These are phyloP conservation scores for Cladophialophora exuberans DNA, from an alignment of 2,329 filamentous ascomycete genomes.

Conservation along the genomic window DNA sequence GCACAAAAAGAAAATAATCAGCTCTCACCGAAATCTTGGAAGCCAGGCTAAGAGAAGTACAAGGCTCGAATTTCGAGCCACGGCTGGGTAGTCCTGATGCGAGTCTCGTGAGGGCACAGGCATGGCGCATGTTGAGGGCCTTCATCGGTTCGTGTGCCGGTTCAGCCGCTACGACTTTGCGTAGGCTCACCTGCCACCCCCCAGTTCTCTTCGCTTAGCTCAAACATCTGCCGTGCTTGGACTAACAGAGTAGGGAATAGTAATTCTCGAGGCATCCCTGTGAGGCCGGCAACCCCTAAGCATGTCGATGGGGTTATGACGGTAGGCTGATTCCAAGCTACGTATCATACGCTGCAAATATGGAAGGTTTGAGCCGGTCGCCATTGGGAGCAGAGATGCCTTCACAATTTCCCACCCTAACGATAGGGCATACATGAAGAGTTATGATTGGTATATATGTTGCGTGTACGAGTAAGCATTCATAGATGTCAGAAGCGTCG, in stretches of 20 bases:
- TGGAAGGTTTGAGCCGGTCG: too few relatives aligned
- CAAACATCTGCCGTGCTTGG: conserved; percentile 3
- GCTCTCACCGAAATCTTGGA: too few relatives aligned
- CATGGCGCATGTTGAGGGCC: neutral
- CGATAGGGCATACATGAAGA: too few relatives aligned
- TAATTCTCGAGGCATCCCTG: neutral
- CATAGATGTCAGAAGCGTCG: too few relatives aligned
- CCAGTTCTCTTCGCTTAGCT: neutral
- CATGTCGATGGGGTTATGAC: too few relatives aligned
- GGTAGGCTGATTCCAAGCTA: too few relatives aligned
- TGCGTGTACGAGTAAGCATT: too few relatives aligned
- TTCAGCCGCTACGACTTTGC: neutral
- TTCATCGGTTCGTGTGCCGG: conserved; percentile 1
- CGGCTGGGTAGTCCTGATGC: neutral
- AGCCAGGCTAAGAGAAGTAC: neutral
- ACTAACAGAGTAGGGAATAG: neutral
- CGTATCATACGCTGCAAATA: too few relatives aligned
- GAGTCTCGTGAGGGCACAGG: neutral
- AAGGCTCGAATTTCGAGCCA: conserved; percentile 20
- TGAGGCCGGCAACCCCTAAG: neutral
- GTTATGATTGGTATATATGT: too few relatives aligned
- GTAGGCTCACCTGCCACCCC: neutral
- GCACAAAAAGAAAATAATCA: too few relatives aligned
- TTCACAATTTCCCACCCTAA: too few relatives aligned
- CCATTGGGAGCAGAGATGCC: too few relatives aligned